Evolutionary conservation across 139 green algal species (phyloP), one percentile per base, ranked within the genome.

Genomic region (Volvox reticuliferus): DNA sequence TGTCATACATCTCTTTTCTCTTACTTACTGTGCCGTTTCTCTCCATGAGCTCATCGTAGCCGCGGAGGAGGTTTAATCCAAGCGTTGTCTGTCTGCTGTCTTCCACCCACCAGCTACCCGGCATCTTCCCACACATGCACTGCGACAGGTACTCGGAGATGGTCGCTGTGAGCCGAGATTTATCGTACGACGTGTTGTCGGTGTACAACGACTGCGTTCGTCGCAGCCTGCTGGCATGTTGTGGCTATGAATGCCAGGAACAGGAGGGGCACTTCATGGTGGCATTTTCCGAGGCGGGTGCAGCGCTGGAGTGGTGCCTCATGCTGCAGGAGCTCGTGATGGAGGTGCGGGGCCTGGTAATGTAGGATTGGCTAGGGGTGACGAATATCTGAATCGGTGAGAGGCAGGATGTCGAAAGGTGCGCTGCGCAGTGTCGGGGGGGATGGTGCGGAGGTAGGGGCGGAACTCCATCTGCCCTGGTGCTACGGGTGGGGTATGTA

Each of bases 181-280:
- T 90, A 76, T 91, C 92, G 26, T 30, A 28, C 37, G 63, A 93
- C 12, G 86, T 93, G 1, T 28, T 94, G 71, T 62, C 81, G 2
- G 68, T 91, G 20, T 94, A 91, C 86, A 92, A 93, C 50, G 89
- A 93, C 85, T 76, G 22, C 32, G 88, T 94, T 12, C 86, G 92
- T 12, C 86, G 92, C 79, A 89, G 75, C 28, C 89, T 94, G 89
- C 82, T 94, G 92, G 89, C 81, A 0, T 82, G 62, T 33, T 37
- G 79, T 28, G 90, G 90, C 68, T 96, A 96, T 65, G 94, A 96
- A 82, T 95, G 94, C 63, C 94, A 95, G 84, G 93, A 95, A 92
- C 83, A 90, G 75, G 93, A 86, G 79, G 79, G 79, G 13, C 67
- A 50, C 83, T 79, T 50, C 36, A 89, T 79, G 91, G 91, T 97